Percentiles rank a stretch among this genome's conserved stretches.
These are phyloP conservation scores for Plantago major DNA, from an alignment of 257 asterid genomes.

Conservation along the genomic window DNA sequence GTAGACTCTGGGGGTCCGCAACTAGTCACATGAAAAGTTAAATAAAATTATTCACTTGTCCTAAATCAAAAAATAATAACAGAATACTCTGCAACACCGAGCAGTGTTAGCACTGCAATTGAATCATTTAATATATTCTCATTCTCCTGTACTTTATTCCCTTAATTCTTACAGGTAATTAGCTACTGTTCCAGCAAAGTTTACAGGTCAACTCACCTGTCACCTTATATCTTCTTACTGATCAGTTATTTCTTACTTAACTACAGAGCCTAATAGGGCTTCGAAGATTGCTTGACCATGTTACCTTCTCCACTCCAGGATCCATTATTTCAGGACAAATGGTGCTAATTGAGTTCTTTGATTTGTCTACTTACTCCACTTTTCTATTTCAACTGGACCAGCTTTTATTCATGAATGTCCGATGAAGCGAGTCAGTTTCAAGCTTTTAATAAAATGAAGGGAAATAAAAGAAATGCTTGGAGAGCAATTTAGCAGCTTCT, in stretches of 20 bases:
- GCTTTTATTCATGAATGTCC: not conserved
- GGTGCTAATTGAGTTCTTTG: conserved; percentile 8
- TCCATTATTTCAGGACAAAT: not conserved
- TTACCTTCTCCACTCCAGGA: conserved; percentile 11
- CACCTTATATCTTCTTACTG: no score
- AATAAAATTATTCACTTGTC: conserved; percentile 6
- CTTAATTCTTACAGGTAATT: not conserved
- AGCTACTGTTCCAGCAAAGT: not conserved
- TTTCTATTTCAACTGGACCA: not conserved
- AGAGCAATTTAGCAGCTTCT: no score
- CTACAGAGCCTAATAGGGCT: not conserved
- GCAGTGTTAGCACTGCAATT: no score
- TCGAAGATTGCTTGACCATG: not conserved
- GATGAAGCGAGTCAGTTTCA: not conserved
- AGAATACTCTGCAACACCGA: conserved; percentile 10
- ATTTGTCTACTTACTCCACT: not conserved
- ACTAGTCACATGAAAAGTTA: conserved; percentile 41
- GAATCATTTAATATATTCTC: not conserved
- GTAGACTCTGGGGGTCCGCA: conserved; percentile 87
- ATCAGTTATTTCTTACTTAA: no score
- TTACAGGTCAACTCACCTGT: not conserved
- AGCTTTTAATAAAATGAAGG: no score
- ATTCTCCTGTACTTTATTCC: not conserved
- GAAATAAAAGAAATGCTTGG: no score
- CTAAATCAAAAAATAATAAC: conserved; percentile 10